Percentiles rank a stretch among this genome's conserved stretches.
These are phyloP conservation scores for Colletotrichum theobromicola DNA, from an alignment of 2,329 filamentous ascomycete species.

Conservation along the genomic window DNA sequence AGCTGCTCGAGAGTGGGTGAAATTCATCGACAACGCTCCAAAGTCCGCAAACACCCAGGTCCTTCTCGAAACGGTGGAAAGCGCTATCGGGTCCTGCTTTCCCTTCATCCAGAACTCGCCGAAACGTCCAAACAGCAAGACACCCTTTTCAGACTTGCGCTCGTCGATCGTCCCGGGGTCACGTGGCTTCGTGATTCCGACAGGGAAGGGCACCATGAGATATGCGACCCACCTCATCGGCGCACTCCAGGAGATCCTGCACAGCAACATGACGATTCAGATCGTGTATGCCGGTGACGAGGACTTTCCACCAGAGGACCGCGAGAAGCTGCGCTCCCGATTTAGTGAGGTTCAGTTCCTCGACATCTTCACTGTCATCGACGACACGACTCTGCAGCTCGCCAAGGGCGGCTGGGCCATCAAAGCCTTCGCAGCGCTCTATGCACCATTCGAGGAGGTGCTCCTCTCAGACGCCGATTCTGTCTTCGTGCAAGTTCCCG, in stretches of 20 bases:
- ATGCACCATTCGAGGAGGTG: constrained; percentile 38
- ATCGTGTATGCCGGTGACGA: constrained; percentile 39
- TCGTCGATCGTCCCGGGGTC: constrained; percentile 23
- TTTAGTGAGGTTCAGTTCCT: constrained; percentile 32
- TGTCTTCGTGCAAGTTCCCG: constrained; percentile 41
- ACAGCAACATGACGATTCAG: constrained; percentile 36
- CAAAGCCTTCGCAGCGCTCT: constrained; percentile 44
- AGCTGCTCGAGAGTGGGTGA: constrained; percentile 23
- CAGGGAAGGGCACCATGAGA: constrained; percentile 33
- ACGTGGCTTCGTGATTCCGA: constrained; percentile 39
- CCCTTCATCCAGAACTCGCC: neutral
- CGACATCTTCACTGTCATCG: constrained; percentile 35
- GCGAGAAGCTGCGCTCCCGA: constrained; percentile 26
- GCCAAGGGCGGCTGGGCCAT: constrained; percentile 41
- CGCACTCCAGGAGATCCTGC: constrained; percentile 32
- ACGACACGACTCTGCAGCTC: constrained; percentile 33
- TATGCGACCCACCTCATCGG: constrained; percentile 38
- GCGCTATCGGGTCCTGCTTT: neutral
- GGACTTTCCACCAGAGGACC: constrained; percentile 29
- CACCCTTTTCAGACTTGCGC: constrained; percentile 23
- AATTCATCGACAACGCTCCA: neutral
- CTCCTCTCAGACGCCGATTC: constrained; percentile 43
- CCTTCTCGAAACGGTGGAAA: neutral
- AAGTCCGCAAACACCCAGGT: neutral
- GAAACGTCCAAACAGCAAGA: neutral